Evolutionary conservation across 768 basidiomycete species (phyloP).

Genomic region (Tricholoma sp.): DNA sequence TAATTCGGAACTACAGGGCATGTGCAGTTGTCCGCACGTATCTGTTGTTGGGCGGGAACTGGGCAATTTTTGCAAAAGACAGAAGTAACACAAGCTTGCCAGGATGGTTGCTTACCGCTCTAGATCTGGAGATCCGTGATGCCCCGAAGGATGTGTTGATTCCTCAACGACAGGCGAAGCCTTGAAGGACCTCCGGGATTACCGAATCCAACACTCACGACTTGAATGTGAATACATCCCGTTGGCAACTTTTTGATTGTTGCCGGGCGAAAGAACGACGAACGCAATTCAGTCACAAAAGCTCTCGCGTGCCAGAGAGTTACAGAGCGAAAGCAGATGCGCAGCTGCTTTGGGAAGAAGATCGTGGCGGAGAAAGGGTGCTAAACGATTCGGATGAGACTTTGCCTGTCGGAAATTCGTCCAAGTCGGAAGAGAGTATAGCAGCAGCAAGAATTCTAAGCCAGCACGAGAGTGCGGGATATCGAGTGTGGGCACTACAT

Average conservation of each 20-base stretch:
- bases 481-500: no score
- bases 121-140: no score
- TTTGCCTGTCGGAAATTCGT: neutral
- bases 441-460: neutral
- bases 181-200: neutral
- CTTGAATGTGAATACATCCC: neutral
- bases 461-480: neutral
- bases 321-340: neutral
- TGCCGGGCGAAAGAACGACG: neutral
- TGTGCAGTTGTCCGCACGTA: neutral
- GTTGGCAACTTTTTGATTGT: neutral
- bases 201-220: neutral
- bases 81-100: neutral
- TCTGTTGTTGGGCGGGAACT: neutral
- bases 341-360: neutral
- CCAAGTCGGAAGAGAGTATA: neutral
- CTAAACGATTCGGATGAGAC: neutral
- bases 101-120: neutral
- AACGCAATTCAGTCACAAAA: neutral
- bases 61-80: neutral
- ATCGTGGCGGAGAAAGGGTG: neutral
- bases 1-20: neutral
- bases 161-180: neutral
- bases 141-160: neutral
- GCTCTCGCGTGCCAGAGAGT: neutral